Conservation (phyloP, 1,139 yeast genomes). For the Fermentozyma sake region DNA sequence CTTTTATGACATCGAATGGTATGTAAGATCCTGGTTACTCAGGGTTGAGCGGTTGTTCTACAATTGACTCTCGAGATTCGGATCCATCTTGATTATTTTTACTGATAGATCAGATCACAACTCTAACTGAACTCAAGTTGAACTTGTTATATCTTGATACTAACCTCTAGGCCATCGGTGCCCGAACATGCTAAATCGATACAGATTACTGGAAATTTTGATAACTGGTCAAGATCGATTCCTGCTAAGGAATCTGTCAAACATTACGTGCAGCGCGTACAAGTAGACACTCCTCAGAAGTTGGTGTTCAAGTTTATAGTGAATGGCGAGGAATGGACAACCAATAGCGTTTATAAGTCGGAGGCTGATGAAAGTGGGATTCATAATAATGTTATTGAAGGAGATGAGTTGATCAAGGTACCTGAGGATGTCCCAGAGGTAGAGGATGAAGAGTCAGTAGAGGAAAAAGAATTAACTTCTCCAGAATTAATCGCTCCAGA, state of each 20-base stretch:
- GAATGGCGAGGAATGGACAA: conserved; percentile 31
- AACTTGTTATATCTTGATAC: too few relatives aligned
- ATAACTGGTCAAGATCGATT: conserved; percentile 30
- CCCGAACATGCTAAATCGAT: conserved; percentile 21
- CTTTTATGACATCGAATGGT: too few relatives aligned
- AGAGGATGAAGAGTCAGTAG: too few relatives aligned
- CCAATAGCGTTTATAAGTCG: conserved; percentile 21
- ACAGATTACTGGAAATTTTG: conserved; percentile 41
- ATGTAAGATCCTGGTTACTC: too few relatives aligned
- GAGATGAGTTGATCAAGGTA: conserved; percentile 19
- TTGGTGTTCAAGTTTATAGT: conserved; percentile 33
- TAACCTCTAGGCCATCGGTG: too few relatives aligned
- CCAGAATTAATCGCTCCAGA: too few relatives aligned
- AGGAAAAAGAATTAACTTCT: too few relatives aligned
- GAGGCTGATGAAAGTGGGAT: conserved; percentile 34
- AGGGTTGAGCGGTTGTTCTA: too few relatives aligned
- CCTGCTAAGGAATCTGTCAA: conserved; percentile 12
- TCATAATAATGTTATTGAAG: conserved; percentile 32
- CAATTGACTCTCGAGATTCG: too few relatives aligned
- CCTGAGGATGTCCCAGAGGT: background rate
- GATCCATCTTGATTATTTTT: too few relatives aligned
- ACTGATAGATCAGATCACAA: too few relatives aligned
- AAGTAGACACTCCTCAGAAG: conserved; percentile 11
- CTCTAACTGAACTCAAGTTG: too few relatives aligned
- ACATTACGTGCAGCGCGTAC: conserved; percentile 15